Base-by-base conservation (phyloP, 352 stramenopile species). In the Globisporangium cylindrosporum region DNA sequence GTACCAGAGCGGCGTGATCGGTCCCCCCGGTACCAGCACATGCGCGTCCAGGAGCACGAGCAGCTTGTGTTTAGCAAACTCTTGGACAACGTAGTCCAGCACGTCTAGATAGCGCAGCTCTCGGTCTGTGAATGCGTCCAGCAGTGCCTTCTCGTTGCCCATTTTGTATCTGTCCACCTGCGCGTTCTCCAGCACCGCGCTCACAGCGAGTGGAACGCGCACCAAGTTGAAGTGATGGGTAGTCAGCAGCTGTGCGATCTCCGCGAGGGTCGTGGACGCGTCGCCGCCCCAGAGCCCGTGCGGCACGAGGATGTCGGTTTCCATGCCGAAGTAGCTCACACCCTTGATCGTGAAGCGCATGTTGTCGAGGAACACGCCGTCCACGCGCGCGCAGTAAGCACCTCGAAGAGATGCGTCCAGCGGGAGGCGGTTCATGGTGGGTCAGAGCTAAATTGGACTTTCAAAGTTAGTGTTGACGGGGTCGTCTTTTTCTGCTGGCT, bases 291-390 rank as follows among this genome's bases (percentile, higher is more conserved):
- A 90, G 24, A 90, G 72, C 25, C 82, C 82, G 49, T 91, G 82
- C 1, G 79, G 79, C 22, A 84, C 79, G 46, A 77, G 68, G 67
- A 89, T 89, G 58, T 87, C 75, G 15, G 66, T 84, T 66, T 91
- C 82, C 77, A 91, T 80, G 18, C 82, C 82, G 64, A 91, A 91
- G 65, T 73, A 89, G 59, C 73, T 91, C 41, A 68, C 77, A 43
- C 82, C 82, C 41, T 91, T 91, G 64, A 91, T 36, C 36, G 56
- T 70, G 70, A 91, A 89, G 14, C 27, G 71, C 27, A 51, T 18
- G 20, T 62, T 64, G 58, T 79, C 62, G 22, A 87, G 70, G 70
- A 61, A 81, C 24, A 89, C 41, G 66, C 69, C 66, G 10, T 80
- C 75, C 10, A 41, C n/a, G 8, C 60, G 46, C 15, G 78, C 78